Evolutionary conservation across 108 stramenopile genomes (phyloP), one percentile per base, ranked within the genome.

Genomic region (Conticribra guillardii): DNA sequence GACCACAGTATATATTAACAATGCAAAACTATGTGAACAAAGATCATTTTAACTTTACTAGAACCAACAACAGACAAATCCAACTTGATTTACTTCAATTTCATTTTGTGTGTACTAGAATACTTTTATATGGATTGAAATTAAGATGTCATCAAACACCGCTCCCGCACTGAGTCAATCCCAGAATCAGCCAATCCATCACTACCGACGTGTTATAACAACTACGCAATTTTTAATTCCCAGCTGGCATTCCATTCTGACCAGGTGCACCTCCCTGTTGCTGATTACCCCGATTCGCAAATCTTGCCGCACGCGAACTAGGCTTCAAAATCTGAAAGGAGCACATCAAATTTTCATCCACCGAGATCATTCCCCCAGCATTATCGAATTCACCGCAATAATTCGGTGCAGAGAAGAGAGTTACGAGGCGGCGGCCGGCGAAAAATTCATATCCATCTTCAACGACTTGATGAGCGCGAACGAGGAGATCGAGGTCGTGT

Each of bases 401-500:
- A 73, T 92, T 92, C 16, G 91, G 91, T 14, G 88, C 89, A 34
- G 82, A 84, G 67, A 90, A 91, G 16, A 97, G 72, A 7, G 96
- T 97, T 3, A 97, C 96, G 1, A 97, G 82, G 22, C 84, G 74
- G 11, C 94, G 67, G 17, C 87, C 88, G 8, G 93, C 94, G 50
- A 93, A 89, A 73, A 91, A 89, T 69, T 97, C 96, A 66, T 98
- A 97, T 33, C 97, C 97, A 68, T 98, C 97, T 73, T 97, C 96
- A 14, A 97, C 97, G 3, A 98, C 96, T 77, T 98, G 97, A 79
- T 98, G 97, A 0, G 97, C 97, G 23, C 97, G 79, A 58, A 96
- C 96, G 54, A 98, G 65, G 26, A 98, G 82, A 55, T 96, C 95
- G 17, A 96, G 86, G 75, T 94, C 93, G 69, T 96, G 93, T 57